Evolutionary conservation across 2,329 filamentous ascomycete genomes (phyloP).

Genomic region (Septoria linicola): DNA sequence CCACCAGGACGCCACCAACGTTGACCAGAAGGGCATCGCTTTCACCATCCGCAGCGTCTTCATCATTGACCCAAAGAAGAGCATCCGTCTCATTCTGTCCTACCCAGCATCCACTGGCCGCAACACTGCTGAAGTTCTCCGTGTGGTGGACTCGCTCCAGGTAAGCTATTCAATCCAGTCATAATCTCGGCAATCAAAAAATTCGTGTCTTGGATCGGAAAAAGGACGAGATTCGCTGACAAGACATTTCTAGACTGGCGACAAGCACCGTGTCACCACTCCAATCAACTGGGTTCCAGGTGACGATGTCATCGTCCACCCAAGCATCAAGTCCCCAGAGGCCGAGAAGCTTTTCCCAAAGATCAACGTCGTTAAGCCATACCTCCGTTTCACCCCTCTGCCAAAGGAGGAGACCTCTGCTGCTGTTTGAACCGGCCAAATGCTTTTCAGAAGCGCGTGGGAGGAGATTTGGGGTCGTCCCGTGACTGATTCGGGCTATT

Average conservation of each 20-base stretch:
- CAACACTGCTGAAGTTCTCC: slow-evolving; percentile 55
- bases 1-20: slow-evolving; percentile 58
- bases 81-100: slow-evolving; percentile 59
- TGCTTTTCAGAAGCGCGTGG: slow-evolving; percentile 30
- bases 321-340: slow-evolving; percentile 57
- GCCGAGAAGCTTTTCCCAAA: slow-evolving; percentile 60
- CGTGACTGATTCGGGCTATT: slow-evolving; percentile 20
- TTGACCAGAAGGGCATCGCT: slow-evolving; percentile 56
- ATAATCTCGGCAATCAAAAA: not conserved
- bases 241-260: slow-evolving; percentile 44
- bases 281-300: slow-evolving; percentile 62
- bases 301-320: slow-evolving; percentile 63
- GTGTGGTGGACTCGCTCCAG: slow-evolving; percentile 53
- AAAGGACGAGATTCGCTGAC: not conserved
- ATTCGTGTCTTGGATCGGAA: not conserved
- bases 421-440: slow-evolving; percentile 35
- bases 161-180: not conserved
- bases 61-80: slow-evolving; percentile 65
- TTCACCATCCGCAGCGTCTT: slow-evolving; percentile 67
- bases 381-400: slow-evolving; percentile 60
- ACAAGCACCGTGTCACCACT: slow-evolving; percentile 60
- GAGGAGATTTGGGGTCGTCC: slow-evolving; percentile 25
- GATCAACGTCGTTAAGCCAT: slow-evolving; percentile 62
- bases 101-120: slow-evolving; percentile 63
- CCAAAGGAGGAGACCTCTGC: slow-evolving; percentile 59